A percentile compares a stretch with the other conserved stretches of the same genome.
Evolutionary conservation across 495 filamentous ascomycete genomes (phyloP).

Genomic region (Penicillium nucicola): DNA sequence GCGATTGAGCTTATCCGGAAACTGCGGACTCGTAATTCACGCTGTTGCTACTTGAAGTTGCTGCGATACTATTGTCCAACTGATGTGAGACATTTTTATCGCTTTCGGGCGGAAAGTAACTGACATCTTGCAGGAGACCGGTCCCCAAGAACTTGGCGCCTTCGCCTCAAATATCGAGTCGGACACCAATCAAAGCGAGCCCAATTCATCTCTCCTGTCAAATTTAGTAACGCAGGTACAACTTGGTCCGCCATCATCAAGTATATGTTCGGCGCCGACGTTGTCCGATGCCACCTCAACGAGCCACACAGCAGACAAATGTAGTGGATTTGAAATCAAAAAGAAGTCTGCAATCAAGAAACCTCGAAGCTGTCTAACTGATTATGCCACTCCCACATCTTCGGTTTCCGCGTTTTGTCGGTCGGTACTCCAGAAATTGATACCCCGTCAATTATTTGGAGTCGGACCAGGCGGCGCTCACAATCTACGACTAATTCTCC

Average conservation of each 20-base stretch:
- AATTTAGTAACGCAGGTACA: slow-evolving; percentile 31
- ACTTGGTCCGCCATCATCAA: slow-evolving; percentile 2
- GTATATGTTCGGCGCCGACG: not conserved
- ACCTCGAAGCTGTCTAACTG: slow-evolving; percentile 49
- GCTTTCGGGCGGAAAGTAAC: not conserved
- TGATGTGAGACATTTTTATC: slow-evolving; percentile 33
- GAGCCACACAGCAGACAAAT: not conserved
- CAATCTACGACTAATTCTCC: slow-evolving; percentile 61
- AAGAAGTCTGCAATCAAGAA: not conserved
- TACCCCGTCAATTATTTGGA: slow-evolving; percentile 79
- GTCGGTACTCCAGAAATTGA: slow-evolving; percentile 67
- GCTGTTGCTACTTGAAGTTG: slow-evolving; percentile 74
- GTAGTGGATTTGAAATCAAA: not conserved
- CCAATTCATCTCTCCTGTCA: slow-evolving; percentile 16
- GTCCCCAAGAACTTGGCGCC: slow-evolving; percentile 27
- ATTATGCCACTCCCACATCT: slow-evolving; percentile 66
- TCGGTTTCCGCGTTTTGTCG: slow-evolving; percentile 86
- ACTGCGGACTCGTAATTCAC: slow-evolving; percentile 65
- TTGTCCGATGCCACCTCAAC: not conserved
- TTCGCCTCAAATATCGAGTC: slow-evolving; percentile 11
- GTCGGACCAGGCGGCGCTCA: slow-evolving; percentile 41
- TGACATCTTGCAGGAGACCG: slow-evolving; percentile 23
- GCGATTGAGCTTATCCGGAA: slow-evolving; percentile 57
- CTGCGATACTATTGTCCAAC: slow-evolving; percentile 78
- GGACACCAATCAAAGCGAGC: not conserved